A percentile compares a stretch with the other conserved stretches of the same genome.
phyloP scores from a whole-genome alignment of 306 rosid species.

The Calophaca sinica region DNA sequence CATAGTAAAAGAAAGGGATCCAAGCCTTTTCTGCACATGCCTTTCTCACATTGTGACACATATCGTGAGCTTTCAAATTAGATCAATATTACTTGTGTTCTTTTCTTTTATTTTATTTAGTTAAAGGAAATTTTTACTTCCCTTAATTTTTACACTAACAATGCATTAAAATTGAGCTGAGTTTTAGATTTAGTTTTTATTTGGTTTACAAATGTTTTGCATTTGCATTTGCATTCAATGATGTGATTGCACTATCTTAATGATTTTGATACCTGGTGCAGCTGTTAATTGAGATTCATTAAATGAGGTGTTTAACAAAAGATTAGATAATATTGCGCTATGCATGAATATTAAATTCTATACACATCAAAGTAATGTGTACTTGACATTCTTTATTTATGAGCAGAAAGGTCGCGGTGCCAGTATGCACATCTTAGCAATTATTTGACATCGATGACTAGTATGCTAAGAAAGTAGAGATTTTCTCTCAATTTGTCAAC shows the following conservation, averaged over 20 bases:
- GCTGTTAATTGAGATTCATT: background rate
- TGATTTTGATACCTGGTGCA: background rate
- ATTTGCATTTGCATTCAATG: background rate
- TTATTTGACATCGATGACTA: conserved; percentile 42
- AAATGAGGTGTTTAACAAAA: background rate
- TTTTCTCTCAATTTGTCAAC: background rate
- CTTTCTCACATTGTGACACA: too few species aligned
- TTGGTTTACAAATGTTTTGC: background rate
- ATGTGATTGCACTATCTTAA: background rate
- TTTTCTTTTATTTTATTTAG: too few species aligned
- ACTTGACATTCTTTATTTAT: conserved; percentile 20
- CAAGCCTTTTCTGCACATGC: too few species aligned
- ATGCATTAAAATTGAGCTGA: background rate
- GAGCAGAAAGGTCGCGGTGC: conserved; percentile 25
- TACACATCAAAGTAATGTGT: background rate
- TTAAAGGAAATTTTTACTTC: too few species aligned
- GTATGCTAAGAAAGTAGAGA: conserved; percentile 16
- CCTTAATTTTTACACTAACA: background rate
- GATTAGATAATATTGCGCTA: background rate
- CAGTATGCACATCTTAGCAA: conserved; percentile 23
- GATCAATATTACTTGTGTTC: too few species aligned
- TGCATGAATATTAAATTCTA: conserved; percentile 1
- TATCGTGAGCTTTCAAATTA: too few species aligned
- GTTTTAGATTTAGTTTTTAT: background rate
- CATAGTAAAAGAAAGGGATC: too few species aligned